A percentile compares a stretch with the other conserved stretches of the same genome.
These are phyloP conservation scores for Pezicula radicicola DNA, from an alignment of 2,329 filamentous ascomycete species.

Conservation along the genomic window DNA sequence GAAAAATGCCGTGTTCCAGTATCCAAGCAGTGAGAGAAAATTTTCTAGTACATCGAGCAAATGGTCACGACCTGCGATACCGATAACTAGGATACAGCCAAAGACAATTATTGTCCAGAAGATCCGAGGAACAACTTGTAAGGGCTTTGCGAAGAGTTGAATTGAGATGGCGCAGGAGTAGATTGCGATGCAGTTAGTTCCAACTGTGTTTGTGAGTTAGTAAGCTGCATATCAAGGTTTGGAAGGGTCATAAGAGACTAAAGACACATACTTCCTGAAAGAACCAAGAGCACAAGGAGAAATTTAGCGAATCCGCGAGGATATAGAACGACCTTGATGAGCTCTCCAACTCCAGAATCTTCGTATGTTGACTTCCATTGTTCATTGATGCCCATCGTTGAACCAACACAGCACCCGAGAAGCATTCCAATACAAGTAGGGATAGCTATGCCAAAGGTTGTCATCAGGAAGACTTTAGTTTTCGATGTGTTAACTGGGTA, in stretches of 20 bases:
- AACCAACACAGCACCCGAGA: constrained; percentile 40
- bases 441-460: constrained; percentile 10
- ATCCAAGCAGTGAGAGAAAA: constrained; percentile 45
- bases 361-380: constrained; percentile 38
- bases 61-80: constrained; percentile 39
- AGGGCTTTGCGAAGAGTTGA: constrained; percentile 40
- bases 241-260: neutral
- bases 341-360: constrained; percentile 37
- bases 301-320: constrained; percentile 44
- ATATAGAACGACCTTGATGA: constrained; percentile 42
- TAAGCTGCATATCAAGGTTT: neutral
- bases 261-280: constrained; percentile 25
- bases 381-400: constrained; percentile 36
- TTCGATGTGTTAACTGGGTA: constrained; percentile 41
- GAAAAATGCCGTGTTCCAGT: constrained; percentile 47
- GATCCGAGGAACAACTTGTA: constrained; percentile 41
- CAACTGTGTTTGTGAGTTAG: neutral
- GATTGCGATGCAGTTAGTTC: constrained; percentile 20
- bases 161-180: constrained; percentile 35
- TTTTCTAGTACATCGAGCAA: constrained; percentile 42
- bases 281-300: constrained; percentile 32
- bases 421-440: constrained; percentile 45
- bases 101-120: constrained; percentile 46
- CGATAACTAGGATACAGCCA: constrained; percentile 40
- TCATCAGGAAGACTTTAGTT: constrained; percentile 9